phyloP scores from a whole-genome alignment of 768 basidiomycete species.

The Sporobolomyces pararoseus region DNA sequence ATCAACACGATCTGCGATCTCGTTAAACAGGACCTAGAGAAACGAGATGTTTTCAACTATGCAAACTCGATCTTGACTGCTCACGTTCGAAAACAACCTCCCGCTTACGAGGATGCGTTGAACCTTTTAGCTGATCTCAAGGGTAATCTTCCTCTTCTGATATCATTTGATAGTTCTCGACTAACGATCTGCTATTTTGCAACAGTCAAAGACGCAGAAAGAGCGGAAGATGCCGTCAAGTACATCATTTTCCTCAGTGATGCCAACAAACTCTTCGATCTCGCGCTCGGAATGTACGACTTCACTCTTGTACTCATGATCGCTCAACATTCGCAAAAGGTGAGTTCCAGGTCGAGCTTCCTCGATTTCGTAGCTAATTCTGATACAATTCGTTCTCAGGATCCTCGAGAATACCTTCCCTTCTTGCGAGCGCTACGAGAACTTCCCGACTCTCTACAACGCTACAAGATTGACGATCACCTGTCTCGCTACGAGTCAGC shows the following conservation, averaged over 20 bases:
- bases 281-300: conserved; percentile 97
- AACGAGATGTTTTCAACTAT: conserved; percentile 68
- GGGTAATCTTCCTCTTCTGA: conserved; percentile 55
- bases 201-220: conserved; percentile 60
- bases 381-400: conserved; percentile 56
- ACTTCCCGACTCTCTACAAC: conserved; percentile 73
- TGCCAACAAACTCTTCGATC: conserved; percentile 83
- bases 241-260: conserved; percentile 98
- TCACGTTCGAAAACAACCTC: conserved; percentile 83
- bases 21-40: conserved; percentile 68
- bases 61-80: conserved; percentile 88
- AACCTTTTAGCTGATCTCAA: conserved; percentile 68
- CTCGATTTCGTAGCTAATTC: neutral
- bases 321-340: conserved; percentile 95
- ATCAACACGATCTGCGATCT: conserved; percentile 72
- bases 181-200: neutral
- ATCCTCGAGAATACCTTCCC: conserved; percentile 94
- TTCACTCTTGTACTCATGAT: conserved; percentile 92
- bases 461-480: conserved; percentile 89
- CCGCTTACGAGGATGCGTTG: conserved; percentile 83
- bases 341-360: conserved; percentile 48
- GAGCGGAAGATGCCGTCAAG: conserved; percentile 94
- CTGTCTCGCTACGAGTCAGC: conserved; percentile 72
- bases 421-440: conserved; percentile 86
- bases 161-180: neutral